A percentile compares a stretch with the other conserved stretches of the same genome.
phyloP scores from a whole-genome alignment of 352 stramenopile genomes.

The Phytophthora pisi region DNA sequence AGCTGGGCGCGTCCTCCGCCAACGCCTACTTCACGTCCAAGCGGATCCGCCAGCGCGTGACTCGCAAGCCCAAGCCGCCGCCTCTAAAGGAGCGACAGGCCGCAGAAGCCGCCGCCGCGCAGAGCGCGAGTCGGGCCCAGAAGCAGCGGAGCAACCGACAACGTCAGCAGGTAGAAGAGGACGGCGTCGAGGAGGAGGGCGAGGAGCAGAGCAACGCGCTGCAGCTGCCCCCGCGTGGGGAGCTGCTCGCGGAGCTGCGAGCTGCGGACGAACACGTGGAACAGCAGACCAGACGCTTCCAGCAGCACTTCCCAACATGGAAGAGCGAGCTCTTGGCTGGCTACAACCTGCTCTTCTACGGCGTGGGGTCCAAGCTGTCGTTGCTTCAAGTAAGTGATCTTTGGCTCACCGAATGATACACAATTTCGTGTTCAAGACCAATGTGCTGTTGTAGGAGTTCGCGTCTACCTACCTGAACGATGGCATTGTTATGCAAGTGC shows the following conservation, averaged over 20 bases:
- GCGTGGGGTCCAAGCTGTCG: conserved; percentile 58
- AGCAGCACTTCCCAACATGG: conserved; percentile 42
- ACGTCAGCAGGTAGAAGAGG: not conserved
- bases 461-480: conserved; percentile 34
- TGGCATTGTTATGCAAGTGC: conserved; percentile 51
- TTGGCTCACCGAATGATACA: not conserved
- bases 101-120: not conserved
- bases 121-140: not conserved
- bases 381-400: conserved; percentile 46
- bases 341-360: conserved; percentile 63
- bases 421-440: not conserved
- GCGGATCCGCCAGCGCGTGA: conserved; percentile 26
- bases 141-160: conserved; percentile 7
- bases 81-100: conserved; percentile 25
- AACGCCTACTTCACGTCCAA: conserved; percentile 53
- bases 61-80: conserved; percentile 29
- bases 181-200: conserved; percentile 7
- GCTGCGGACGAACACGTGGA: conserved; percentile 26
- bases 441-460: conserved; percentile 43
- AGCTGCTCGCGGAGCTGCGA: conserved; percentile 33
- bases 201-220: conserved; percentile 16
- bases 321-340: conserved; percentile 49
- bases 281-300: conserved; percentile 12
- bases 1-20: conserved; percentile 37
- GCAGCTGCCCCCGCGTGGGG: conserved; percentile 20